A percentile compares a stretch with the other conserved stretches of the same genome.
These are phyloP conservation scores for Ceratobasidium theobromae DNA, from an alignment of 1,284 basidiomycete species.

Conservation along the genomic window DNA sequence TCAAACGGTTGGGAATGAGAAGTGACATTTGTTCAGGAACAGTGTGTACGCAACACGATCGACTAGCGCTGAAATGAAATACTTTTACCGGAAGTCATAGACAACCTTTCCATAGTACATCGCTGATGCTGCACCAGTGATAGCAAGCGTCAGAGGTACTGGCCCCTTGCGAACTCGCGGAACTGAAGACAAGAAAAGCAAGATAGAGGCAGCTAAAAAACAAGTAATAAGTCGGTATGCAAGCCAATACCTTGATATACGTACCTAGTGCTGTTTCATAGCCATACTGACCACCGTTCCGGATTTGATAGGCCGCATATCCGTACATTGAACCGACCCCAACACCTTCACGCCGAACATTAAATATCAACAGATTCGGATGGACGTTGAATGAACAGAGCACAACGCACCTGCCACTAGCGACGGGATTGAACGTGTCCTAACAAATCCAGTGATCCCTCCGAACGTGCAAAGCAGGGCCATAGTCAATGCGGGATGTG, in stretches of 20 bases:
- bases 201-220: conserved; percentile 66
- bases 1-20: neutral
- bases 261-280: conserved; percentile 73
- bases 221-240: neutral
- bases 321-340: conserved; percentile 74
- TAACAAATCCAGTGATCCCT: conserved; percentile 55
- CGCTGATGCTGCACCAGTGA: conserved; percentile 61
- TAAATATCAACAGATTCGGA: neutral
- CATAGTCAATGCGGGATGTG: conserved; percentile 78
- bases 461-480: conserved; percentile 76
- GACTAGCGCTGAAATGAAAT: neutral
- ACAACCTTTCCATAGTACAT: conserved; percentile 72
- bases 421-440: conserved; percentile 64
- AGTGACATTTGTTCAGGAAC: neutral
- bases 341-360: neutral
- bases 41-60: neutral
- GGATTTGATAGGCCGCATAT: conserved; percentile 72
- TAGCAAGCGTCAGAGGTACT: conserved; percentile 66
- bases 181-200: conserved; percentile 75
- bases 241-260: conserved; percentile 38
- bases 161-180: conserved; percentile 77
- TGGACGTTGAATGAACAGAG: conserved; percentile 40
- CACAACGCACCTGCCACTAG: conserved; percentile 69
- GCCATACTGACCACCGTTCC: conserved; percentile 67
- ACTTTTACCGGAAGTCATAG: conserved; percentile 47